Evolutionary conservation across 2,329 filamentous ascomycete species (phyloP).

Genomic region (Sphaerulina vaccinii): DNA sequence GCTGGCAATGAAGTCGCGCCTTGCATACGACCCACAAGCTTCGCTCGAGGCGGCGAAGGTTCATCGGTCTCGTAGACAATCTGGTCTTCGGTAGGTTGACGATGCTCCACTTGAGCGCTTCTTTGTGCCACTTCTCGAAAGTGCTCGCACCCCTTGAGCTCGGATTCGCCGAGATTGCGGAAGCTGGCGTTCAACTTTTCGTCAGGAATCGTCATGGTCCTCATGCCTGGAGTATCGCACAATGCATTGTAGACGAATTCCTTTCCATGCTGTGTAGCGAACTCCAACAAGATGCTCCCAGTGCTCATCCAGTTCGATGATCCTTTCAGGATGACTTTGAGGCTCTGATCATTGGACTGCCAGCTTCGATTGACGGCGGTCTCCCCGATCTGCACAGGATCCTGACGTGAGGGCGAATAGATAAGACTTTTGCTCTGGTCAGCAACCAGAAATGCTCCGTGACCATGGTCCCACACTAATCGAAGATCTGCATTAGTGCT

Average conservation of each 20-base stretch:
- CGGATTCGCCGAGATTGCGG: not conserved
- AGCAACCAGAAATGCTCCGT: not conserved
- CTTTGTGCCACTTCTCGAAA: no score
- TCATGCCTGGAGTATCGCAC: not conserved
- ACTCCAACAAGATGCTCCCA: conserved; percentile 17
- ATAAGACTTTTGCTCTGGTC: not conserved
- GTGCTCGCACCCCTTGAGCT: not conserved
- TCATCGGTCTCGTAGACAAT: conserved; percentile 10
- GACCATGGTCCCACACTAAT: conserved; percentile 13
- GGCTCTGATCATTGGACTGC: not conserved
- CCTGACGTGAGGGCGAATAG: not conserved
- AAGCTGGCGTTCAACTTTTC: not conserved
- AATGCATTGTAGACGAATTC: not conserved
- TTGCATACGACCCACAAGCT: conserved; percentile 11
- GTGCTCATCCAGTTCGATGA: conserved; percentile 3
- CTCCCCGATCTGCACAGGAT: conserved; percentile 6
- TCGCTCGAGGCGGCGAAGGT: not conserved
- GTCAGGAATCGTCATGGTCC: not conserved
- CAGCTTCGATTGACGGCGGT: not conserved
- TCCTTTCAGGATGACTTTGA: conserved; percentile 14
- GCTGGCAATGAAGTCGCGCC: not conserved
- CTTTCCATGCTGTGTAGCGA: not conserved
- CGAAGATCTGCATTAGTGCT: not conserved
- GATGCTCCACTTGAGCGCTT: no score
- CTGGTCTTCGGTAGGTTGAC: conserved; percentile 9